Evolutionary conservation across 2,329 filamentous ascomycete species (phyloP).

Genomic region (Neofusicoccum kwambonambiense): DNA sequence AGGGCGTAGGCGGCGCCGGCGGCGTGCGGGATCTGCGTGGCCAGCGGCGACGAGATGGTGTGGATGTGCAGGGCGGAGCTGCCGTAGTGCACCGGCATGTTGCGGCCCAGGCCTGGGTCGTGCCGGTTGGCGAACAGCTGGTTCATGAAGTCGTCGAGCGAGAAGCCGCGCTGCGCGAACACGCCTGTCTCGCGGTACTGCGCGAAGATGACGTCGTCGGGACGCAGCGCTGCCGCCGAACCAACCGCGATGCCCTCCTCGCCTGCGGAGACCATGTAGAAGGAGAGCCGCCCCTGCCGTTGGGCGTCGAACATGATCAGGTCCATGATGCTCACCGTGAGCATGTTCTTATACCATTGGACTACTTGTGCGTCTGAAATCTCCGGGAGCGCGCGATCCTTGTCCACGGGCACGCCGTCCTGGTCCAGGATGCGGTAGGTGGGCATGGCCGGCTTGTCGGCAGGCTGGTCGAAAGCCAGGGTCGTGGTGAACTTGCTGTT

Average conservation of each 20-base stretch:
- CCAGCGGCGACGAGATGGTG: conserved; percentile 80
- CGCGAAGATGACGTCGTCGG: conserved; percentile 85
- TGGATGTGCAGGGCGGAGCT: conserved; percentile 83
- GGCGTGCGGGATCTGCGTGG: conserved; percentile 87
- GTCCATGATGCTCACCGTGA: conserved; percentile 82
- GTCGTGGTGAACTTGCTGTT: conserved; percentile 87
- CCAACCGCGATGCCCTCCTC: conserved; percentile 94
- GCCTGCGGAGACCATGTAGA: conserved; percentile 94
- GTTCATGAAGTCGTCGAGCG: conserved; percentile 86
- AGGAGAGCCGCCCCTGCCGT: conserved; percentile 86
- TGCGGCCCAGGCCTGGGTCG: conserved; percentile 78
- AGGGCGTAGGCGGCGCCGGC: conserved; percentile 83
- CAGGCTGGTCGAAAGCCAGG: conserved; percentile 74
- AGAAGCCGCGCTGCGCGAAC: conserved; percentile 85
- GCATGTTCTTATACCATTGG: conserved; percentile 63
- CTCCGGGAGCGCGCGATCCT: conserved; percentile 63
- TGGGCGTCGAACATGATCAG: conserved; percentile 98
- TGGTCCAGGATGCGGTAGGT: conserved; percentile 93
- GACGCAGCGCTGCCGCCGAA: conserved; percentile 77
- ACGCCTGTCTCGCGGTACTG: conserved; percentile 95
- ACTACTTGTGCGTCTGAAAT: conserved; percentile 63
- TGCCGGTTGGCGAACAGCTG: conserved; percentile 87
- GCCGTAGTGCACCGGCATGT: conserved; percentile 98
- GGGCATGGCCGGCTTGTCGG: conserved; percentile 71
- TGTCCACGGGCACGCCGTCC: conserved; percentile 79